Evolutionary conservation across 2,329 filamentous ascomycete species (phyloP), one percentile per base, ranked within the genome.

Genomic region (Fusarium tupiense): DNA sequence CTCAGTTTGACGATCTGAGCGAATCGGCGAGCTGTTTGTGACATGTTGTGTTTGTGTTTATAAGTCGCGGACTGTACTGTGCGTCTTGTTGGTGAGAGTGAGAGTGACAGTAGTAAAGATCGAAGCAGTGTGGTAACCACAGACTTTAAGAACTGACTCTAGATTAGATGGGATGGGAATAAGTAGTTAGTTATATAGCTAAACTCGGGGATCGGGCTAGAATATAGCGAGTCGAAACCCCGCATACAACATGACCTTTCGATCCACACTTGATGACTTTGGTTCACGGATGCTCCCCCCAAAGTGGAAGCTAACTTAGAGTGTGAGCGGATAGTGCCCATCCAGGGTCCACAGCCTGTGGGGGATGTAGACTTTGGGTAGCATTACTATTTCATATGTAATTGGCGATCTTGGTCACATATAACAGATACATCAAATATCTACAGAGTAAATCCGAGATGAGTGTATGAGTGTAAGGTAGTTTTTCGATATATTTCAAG

Each of bases 1-100:
- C 91, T 93, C 64, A 96, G 87, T 79, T 90, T 91, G 61, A 95
- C 87, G 73, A 94, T 92, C 82, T 95, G 93, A 44, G 88, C 92
- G 76, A 94, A 88, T 68, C 92, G 89, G 8, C 86, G 85, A 53
- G 85, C 87, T 8, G 86, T 82, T 71, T 87, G 76, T 26, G 72
- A 70, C 72, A 72, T 71, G 49, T 58, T 72, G 40, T 49, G 17
- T 49, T 56, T 72, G 40, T 49, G 17, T 49, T 43, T 8, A 35
- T 19, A 52, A 44, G 24, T 31, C 20, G n/a, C 12, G 12, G 31
- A 35, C 31, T 22, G 52, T 29, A 44, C 35, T 40, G 29, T 58
- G 16, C 37, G 26, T 61, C 52, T 41, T 52, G 38, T 33, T 41
- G n/a, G 43, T n/a, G 38, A n/a, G 14, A 52, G 41, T 22, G n/a